Base-by-base conservation (phyloP, 371 early-diverging fungal genomes). In the Lichtheimia hyalospora region DNA sequence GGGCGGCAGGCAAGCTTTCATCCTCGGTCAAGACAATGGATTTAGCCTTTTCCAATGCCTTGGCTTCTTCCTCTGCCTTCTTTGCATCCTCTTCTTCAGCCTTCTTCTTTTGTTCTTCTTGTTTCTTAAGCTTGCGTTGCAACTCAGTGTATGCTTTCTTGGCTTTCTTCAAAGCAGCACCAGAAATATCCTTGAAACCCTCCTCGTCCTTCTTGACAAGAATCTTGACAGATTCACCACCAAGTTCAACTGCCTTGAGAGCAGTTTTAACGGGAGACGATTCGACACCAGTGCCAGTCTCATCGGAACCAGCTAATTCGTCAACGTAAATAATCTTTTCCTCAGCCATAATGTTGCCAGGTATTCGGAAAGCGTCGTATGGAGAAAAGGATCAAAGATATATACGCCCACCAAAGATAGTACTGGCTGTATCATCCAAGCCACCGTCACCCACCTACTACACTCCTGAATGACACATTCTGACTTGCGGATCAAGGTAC, bases 131-230 rank as follows among this genome's bases (percentile, higher is more conserved):
- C 68, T 90, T 89, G 72, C 83, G 85, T 62, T 81, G 80, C 39
- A 82, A 74, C 71, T 89, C 89, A 57, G 81, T 89, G 54, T 85
- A 79, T 40, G 87, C 81, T 80, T 92, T 92, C 64, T 90, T 85
- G 25, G 92, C 95, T 83, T 98, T 98, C 84, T 96, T 96, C 60
- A 90, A 68, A 21, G 95, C 96, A 58, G 96, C 88, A 43, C 89
- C 91, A 18, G 95, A 90, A 62, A 93, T 89, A 56, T 88, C 85
- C 58, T 75, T 81, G 69, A 81, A 97, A 21, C 85, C 89, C 55
- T 80, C 86, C 15, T 75, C 83, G 48, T 84, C 81, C 74, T 94
- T 94, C 66, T 87, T 83, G 43, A 90, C 77, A 58, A 79, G 73
- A 53, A 90, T 76, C 61, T 83, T 84, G 61, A 77, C 75, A 25